Evolutionary conservation across 352 stramenopile genomes (phyloP).

Genomic region (Pythium biforme): DNA sequence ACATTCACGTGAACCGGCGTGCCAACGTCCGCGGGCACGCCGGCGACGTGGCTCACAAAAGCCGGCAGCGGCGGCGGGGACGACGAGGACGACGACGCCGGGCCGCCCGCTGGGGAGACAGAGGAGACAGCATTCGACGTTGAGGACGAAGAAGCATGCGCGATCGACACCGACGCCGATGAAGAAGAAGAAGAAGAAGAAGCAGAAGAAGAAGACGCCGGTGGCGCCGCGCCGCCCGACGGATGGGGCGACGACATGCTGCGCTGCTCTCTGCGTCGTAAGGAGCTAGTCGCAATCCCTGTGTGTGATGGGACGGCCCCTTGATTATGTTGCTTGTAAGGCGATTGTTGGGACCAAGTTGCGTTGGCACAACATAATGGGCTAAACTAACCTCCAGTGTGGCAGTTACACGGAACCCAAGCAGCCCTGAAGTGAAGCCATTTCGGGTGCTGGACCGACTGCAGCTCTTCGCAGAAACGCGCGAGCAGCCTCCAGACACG

Average conservation of each 20-base stretch:
- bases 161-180: not conserved
- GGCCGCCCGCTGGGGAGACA: too few species aligned
- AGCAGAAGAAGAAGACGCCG: not conserved
- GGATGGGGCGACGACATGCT: conserved; percentile 1
- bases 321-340: too few species aligned
- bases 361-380: not conserved
- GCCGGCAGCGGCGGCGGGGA: not conserved
- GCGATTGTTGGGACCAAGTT: too few species aligned
- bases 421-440: conserved; percentile 1
- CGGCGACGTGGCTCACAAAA: conserved; percentile 16
- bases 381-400: too few species aligned
- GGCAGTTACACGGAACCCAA: not conserved
- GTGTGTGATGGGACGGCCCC: too few species aligned
- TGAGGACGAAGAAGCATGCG: too few species aligned
- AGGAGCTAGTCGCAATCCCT: too few species aligned
- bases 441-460: too few species aligned
- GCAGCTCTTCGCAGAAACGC: too few species aligned
- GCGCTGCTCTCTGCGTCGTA: too few species aligned
- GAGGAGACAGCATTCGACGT: not conserved
- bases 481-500: too few species aligned
- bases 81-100: conserved; percentile 12
- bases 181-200: conserved; percentile 8
- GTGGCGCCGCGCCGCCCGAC: not conserved
- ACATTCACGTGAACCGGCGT: conserved; percentile 60
- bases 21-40: conserved; percentile 62